A percentile compares a stretch with the other conserved stretches of the same genome.
Evolutionary conservation across 2,329 filamentous ascomycete genomes (phyloP).

Genomic region (Aspergillus sp.): DNA sequence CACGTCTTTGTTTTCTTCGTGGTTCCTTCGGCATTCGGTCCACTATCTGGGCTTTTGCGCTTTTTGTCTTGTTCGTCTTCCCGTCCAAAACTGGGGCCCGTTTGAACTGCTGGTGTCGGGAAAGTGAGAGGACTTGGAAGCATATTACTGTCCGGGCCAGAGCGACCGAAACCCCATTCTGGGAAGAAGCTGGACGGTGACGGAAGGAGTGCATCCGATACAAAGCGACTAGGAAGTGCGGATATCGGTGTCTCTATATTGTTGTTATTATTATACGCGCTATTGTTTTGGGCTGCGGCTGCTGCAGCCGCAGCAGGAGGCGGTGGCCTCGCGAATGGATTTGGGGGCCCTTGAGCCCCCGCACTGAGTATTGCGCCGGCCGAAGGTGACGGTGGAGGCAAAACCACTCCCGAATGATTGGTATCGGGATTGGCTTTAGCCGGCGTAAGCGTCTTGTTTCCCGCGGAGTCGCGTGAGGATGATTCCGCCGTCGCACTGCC

Average conservation of each 20-base stretch:
- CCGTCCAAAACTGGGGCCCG: slow-evolving; percentile 40
- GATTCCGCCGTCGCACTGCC: slow-evolving; percentile 73
- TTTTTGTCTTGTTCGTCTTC: slow-evolving; percentile 48
- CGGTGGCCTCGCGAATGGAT: slow-evolving; percentile 87
- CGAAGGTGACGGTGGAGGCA: slow-evolving; percentile 91
- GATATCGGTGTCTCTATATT: slow-evolving; percentile 79
- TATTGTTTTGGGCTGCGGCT: slow-evolving; percentile 38
- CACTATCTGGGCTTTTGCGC: slow-evolving; percentile 44
- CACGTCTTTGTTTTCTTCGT: slow-evolving; percentile 43
- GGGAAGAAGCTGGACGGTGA: slow-evolving; percentile 91
- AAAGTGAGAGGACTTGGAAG: slow-evolving; percentile 91
- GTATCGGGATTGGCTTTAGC: slow-evolving; percentile 54
- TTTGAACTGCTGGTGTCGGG: slow-evolving; percentile 66
- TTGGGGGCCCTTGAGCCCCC: slow-evolving; percentile 87
- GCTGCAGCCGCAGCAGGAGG: slow-evolving; percentile 59
- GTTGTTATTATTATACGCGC: slow-evolving; percentile 41
- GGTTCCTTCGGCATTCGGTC: slow-evolving; percentile 29
- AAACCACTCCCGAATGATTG: slow-evolving; percentile 69
- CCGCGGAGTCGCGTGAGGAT: slow-evolving; percentile 60
- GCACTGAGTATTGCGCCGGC: slow-evolving; percentile 83
- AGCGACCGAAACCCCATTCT: slow-evolving; percentile 75
- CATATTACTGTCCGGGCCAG: slow-evolving; percentile 71
- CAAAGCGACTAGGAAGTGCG: slow-evolving; percentile 85
- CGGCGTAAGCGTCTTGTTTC: slow-evolving; percentile 59
- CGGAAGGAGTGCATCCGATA: slow-evolving; percentile 81